These are phyloP conservation scores for Mercurialis annua DNA, from an alignment of 345 rosid species.

Conservation along the genomic window DNA sequence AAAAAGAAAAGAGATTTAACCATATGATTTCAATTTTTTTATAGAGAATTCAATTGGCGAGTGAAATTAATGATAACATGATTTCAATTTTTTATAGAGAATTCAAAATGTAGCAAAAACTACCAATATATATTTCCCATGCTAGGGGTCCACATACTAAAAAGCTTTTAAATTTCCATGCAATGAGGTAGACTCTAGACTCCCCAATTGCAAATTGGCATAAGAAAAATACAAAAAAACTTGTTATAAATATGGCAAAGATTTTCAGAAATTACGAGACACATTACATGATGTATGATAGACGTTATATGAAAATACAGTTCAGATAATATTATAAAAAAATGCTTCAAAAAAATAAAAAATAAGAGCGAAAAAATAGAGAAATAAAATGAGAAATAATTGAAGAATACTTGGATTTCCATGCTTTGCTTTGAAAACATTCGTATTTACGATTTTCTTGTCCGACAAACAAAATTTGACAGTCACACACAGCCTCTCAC, in stretches of 20 bases:
- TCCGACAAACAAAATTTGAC: conserved; percentile 23
- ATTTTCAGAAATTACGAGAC: conserved; percentile 24
- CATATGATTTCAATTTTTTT: too few relatives aligned
- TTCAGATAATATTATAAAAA: too few relatives aligned
- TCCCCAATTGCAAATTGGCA: background rate
- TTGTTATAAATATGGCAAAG: conserved; percentile 25
- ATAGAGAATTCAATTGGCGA: too few relatives aligned
- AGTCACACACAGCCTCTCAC: background rate
- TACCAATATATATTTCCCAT: background rate
- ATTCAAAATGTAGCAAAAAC: conserved; percentile 10
- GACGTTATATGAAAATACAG: background rate
- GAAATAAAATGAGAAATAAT: background rate
- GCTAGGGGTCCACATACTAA: conserved; percentile 11
- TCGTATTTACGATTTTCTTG: background rate
- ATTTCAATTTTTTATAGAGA: too few relatives aligned
- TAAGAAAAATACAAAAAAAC: conserved; percentile 14
- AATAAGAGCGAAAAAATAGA: conserved; percentile 3
- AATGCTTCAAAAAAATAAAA: too few relatives aligned
- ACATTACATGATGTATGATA: conserved; percentile 10
- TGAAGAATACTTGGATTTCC: conserved; percentile 14
- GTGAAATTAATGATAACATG: too few relatives aligned
- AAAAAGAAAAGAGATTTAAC: too few relatives aligned
- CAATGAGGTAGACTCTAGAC: background rate
- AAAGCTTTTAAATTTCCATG: conserved; percentile 22
- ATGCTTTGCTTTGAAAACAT: conserved; percentile 8